Base-by-base conservation (phyloP, 805 yeast species). In the Yamadazyma philogaea region DNA sequence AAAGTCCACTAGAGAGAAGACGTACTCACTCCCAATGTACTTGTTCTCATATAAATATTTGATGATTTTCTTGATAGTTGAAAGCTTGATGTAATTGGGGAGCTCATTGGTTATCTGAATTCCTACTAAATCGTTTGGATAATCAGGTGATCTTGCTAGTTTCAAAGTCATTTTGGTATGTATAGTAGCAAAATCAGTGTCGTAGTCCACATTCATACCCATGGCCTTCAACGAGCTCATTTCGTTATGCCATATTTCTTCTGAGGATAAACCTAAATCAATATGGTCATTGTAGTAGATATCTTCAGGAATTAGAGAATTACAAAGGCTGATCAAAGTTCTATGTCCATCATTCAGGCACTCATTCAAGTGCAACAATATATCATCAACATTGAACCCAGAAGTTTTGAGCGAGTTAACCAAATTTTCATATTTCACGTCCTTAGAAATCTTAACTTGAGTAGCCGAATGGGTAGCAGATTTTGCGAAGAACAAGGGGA, bases 1-100 rank as follows among this genome's bases (percentile, higher is more conserved):
- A 90, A 95, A 89, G 48, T 88, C 95, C 39, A 79, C 67, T n/a
- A 87, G 68, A 5, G 80, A 66, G 56, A 70, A 84, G 1, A 89
- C 60, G 64, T 82, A 77, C 53, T 85, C 79, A 52, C 81, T 87
- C 1, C 96, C 96, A 3, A 83, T 22, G 4, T 80, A 52, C 8
- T 68, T 66, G 26, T 66, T 61, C 2, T 69, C 66, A 3, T 63
- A 51, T 2, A 82, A 51, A 48, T 74, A 69, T 8, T 63, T 56
- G n/a, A 75, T 52, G 21, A 82, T 57, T 27, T 72, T 74, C 15
- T 72, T 61, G 2, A 81, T 47, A 6, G 80, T 70, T n/a, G 84
- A 76, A 11, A 77, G 49, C 49, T 82, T 84, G 51, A 85, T 79
- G 55, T 84, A 86, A 54, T 74, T 80, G 8, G 96, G 89, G 33